A percentile compares a stretch with the other conserved stretches of the same genome.
Evolutionary conservation across 495 filamentous ascomycete species (phyloP).

Genomic region (Talaromyces proteolyticus): DNA sequence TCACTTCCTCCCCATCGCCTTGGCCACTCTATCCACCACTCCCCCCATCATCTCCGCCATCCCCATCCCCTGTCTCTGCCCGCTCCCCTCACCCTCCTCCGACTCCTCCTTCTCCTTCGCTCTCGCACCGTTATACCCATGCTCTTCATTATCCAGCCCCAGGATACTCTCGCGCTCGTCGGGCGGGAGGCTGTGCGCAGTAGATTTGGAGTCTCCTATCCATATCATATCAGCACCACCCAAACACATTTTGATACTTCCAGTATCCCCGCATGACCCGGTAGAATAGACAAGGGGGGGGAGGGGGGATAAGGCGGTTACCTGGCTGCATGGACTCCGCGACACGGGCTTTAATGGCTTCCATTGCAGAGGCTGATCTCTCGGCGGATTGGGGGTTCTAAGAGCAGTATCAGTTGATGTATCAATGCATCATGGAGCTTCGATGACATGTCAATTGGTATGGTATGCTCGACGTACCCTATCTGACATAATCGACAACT

Average conservation of each 20-base stretch:
- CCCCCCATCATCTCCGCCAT: background rate
- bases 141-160: background rate
- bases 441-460: too few relatives aligned
- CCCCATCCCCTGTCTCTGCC: background rate
- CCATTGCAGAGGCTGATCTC: background rate
- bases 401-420: background rate
- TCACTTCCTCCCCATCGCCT: conserved; percentile 23
- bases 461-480: too few relatives aligned
- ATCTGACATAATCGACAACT: conserved; percentile 2
- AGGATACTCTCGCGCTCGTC: conserved; percentile 1
- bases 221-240: background rate
- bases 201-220: conserved; percentile 22
- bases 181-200: conserved; percentile 20
- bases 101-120: conserved; percentile 1
- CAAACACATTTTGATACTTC: too few relatives aligned
- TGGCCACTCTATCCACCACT: conserved; percentile 18
- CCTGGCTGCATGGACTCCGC: conserved; percentile 20
- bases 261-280: background rate
- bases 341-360: conserved; percentile 8
- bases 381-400: background rate
- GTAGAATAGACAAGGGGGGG: background rate
- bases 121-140: too few relatives aligned
- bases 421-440: background rate
- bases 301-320: conserved; percentile 9
- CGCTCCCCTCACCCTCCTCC: background rate